Percentiles rank a stretch among this genome's conserved stretches.
Evolutionary conservation across 1,139 yeast genomes (phyloP).

Genomic region (Magnusiomyces paraingens): DNA sequence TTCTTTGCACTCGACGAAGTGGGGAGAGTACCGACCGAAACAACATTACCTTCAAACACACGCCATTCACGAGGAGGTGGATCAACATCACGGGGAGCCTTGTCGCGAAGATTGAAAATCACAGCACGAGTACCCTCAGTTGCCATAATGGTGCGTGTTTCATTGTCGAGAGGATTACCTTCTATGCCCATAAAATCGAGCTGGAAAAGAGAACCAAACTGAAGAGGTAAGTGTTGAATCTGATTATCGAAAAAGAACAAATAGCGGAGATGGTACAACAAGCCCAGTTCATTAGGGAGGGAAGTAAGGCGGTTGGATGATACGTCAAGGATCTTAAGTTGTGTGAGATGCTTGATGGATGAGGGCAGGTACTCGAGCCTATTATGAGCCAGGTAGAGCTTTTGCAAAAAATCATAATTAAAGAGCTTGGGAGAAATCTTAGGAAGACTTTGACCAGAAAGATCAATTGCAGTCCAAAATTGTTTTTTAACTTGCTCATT

Average conservation of each 20-base stretch:
- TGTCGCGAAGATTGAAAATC: conserved; percentile 73
- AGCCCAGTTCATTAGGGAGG: conserved; percentile 78
- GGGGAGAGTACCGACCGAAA: not conserved
- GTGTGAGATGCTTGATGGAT: conserved; percentile 61
- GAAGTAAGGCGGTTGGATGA: conserved; percentile 67
- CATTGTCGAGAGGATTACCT: conserved; percentile 78
- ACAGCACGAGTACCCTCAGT: conserved; percentile 83
- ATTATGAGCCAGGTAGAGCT: conserved; percentile 82
- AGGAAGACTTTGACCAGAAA: conserved; percentile 81
- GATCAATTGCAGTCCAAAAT: conserved; percentile 90
- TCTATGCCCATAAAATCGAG: conserved; percentile 85
- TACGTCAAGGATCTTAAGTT: conserved; percentile 77
- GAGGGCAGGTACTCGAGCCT: conserved; percentile 63
- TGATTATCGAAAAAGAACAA: conserved; percentile 85
- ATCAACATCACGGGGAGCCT: conserved; percentile 57
- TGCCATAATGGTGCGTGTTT: conserved; percentile 59
- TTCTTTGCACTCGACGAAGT: conserved; percentile 4
- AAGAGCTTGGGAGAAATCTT: conserved; percentile 67
- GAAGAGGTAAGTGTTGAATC: conserved; percentile 66
- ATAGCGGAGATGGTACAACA: conserved; percentile 71
- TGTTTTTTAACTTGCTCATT: conserved; percentile 68
- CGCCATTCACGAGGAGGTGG: conserved; percentile 82
- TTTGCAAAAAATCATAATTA: conserved; percentile 77
- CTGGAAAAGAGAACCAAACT: conserved; percentile 81
- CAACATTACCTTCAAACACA: conserved; percentile 57